Evolutionary conservation across 176 grass and related monocot genomes (phyloP).

Genomic region (Luzula sylvatica): DNA sequence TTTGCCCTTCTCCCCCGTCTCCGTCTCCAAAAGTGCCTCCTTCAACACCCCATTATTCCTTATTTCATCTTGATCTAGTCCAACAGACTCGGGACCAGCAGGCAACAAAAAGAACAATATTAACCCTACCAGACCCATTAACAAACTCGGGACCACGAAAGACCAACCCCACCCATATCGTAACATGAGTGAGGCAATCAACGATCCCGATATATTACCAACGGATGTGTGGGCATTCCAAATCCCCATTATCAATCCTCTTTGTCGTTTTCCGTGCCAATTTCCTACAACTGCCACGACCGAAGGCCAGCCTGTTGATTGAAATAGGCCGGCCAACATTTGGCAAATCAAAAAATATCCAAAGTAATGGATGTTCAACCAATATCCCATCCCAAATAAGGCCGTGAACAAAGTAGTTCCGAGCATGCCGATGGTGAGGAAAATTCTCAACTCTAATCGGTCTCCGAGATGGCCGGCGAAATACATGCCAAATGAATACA

Average conservation of each 20-base stretch:
- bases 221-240: constrained; percentile 86
- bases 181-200: constrained; percentile 65
- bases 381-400: constrained; percentile 66
- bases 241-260: constrained; percentile 80
- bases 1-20: constrained; percentile 34
- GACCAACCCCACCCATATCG: constrained; percentile 86
- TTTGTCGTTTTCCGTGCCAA: constrained; percentile 85
- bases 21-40: constrained; percentile 44
- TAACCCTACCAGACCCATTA: constrained; percentile 48
- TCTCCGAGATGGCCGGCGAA: constrained; percentile 78
- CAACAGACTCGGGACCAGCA: constrained; percentile 43
- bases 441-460: constrained; percentile 59
- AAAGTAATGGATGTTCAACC: constrained; percentile 70
- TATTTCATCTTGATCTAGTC: constrained; percentile 29
- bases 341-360: constrained; percentile 64
- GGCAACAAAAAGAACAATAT: constrained; percentile 58
- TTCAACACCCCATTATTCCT: constrained; percentile 26
- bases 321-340: constrained; percentile 72
- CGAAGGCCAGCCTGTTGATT: constrained; percentile 75
- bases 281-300: constrained; percentile 76
- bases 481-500: constrained; percentile 71
- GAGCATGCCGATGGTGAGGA: constrained; percentile 72
- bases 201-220: constrained; percentile 68
- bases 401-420: constrained; percentile 63
- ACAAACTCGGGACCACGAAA: constrained; percentile 59